phyloP scores from a whole-genome alignment of 2,329 filamentous ascomycete genomes.

The Pseudopyricularia javanii region DNA sequence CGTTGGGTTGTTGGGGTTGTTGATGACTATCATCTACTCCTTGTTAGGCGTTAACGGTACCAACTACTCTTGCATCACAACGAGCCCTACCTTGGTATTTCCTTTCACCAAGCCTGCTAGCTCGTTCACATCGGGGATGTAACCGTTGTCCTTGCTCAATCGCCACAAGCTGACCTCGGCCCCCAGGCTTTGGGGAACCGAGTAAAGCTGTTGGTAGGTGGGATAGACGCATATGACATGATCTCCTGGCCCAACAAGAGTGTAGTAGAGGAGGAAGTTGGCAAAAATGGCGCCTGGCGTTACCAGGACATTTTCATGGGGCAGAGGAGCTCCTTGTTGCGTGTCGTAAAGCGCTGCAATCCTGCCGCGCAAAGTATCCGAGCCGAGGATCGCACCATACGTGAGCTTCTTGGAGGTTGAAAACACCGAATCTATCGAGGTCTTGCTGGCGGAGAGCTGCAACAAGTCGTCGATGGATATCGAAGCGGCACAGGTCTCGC shows the following conservation, averaged over 20 bases:
- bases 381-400: conserved; percentile 64
- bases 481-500: conserved; percentile 68
- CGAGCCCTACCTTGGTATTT: conserved; percentile 55
- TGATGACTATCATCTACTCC: conserved; percentile 35
- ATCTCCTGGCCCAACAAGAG: conserved; percentile 59
- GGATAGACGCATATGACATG: conserved; percentile 82
- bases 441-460: conserved; percentile 42
- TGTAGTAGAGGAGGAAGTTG: conserved; percentile 72
- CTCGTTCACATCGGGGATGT: conserved; percentile 54
- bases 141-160: conserved; percentile 50
- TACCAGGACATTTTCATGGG: conserved; percentile 58
- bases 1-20: conserved; percentile 76
- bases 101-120: conserved; percentile 50
- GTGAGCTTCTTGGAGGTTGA: conserved; percentile 42
- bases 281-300: conserved; percentile 72
- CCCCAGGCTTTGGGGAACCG: conserved; percentile 60
- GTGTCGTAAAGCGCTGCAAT: conserved; percentile 45
- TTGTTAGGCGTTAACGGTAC: conserved; percentile 19
- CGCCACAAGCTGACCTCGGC: conserved; percentile 71
- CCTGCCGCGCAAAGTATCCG: conserved; percentile 47
- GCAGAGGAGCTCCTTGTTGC: conserved; percentile 15
- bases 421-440: conserved; percentile 23
- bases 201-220: conserved; percentile 76
- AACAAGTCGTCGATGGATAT: conserved; percentile 59
- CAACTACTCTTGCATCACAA: background rate